phyloP scores from a whole-genome alignment of 768 basidiomycete genomes.

The Botryobasidium botryosum region DNA sequence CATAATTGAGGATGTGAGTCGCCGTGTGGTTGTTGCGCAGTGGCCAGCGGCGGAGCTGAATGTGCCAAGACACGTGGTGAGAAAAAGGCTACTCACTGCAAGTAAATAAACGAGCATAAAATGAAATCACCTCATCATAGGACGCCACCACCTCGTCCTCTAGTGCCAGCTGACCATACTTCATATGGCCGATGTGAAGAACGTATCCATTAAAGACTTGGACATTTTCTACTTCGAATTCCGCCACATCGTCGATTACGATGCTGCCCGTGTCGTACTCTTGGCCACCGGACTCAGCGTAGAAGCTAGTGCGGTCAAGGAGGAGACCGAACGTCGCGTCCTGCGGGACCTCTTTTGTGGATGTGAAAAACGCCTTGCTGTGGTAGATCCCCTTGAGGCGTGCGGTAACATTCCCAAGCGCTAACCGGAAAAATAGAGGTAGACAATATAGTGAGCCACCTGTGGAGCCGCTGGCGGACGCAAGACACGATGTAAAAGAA shows the following conservation, averaged over 20 bases:
- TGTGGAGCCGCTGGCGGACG: no score
- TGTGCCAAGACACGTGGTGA: not conserved
- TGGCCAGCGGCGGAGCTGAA: constrained; percentile 87
- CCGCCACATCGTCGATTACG: constrained; percentile 75
- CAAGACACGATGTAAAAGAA: not conserved
- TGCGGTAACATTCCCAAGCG: constrained; percentile 61
- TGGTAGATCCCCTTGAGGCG: constrained; percentile 73
- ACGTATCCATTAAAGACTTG: constrained; percentile 94
- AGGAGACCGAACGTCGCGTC: constrained; percentile 63
- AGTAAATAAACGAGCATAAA: not conserved
- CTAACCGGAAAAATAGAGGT: constrained; percentile 27
- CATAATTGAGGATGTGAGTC: constrained; percentile 94
- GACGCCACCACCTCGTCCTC: constrained; percentile 73
- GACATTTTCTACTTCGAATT: constrained; percentile 87
- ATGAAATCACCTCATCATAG: constrained; percentile 69
- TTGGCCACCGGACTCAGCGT: constrained; percentile 94
- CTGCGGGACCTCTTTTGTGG: constrained; percentile 50
- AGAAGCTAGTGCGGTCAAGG: constrained; percentile 87
- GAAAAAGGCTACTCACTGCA: not conserved
- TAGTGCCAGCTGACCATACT: constrained; percentile 68
- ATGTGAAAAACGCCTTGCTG: constrained; percentile 52
- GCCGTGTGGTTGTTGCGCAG: constrained; percentile 96
- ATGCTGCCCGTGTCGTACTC: constrained; percentile 94
- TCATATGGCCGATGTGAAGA: constrained; percentile 75
- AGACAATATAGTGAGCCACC: no score